Percentiles rank a stretch among this genome's conserved stretches.
Conservation (phyloP, 2,329 filamentous ascomycete genomes). For the Ophiocordyceps sinensis region DNA sequence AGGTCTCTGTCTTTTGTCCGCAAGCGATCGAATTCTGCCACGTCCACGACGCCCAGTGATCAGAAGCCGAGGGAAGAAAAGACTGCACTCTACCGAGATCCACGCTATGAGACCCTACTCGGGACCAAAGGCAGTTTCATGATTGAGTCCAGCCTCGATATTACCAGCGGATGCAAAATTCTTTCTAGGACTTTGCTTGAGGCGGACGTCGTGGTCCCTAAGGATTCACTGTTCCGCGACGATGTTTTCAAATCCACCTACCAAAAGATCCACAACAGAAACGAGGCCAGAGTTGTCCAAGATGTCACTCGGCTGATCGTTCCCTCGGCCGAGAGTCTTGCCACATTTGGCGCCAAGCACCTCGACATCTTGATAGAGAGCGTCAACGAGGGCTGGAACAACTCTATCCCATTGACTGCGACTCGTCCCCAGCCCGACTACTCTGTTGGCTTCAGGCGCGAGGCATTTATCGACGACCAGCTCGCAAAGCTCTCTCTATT, state of each 20-base stretch:
- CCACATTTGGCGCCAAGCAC: constrained; percentile 10
- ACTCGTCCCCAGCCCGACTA: constrained; percentile 28
- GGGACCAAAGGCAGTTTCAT: constrained; percentile 25
- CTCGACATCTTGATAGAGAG: constrained; percentile 21
- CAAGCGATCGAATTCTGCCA: constrained; percentile 3
- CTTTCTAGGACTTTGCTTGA: no score
- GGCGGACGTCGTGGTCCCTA: no score
- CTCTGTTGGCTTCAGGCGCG: constrained; percentile 23
- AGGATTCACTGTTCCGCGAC: constrained; percentile 20
- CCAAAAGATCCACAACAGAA: constrained; percentile 14
- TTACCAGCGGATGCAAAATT: constrained; percentile 11
- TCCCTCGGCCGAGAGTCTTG: constrained; percentile 22
- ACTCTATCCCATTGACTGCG: constrained; percentile 19
- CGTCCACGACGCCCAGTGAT: constrained; percentile 18
- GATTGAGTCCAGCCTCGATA: constrained; percentile 14
- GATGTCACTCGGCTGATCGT: constrained; percentile 23
- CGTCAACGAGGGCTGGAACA: constrained; percentile 27
- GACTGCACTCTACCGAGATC: constrained; percentile 20
- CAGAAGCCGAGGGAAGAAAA: constrained; percentile 23
- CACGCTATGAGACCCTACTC: constrained; percentile 21
- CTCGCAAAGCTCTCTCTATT: constrained; percentile 24
- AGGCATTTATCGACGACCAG: constrained; percentile 27
- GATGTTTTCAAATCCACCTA: constrained; percentile 21
- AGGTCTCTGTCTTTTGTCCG: not conserved
- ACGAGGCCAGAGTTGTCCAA: constrained; percentile 20